Base-by-base conservation (phyloP, 2,329 filamentous ascomycete species). In the Stenocarpella maydis region DNA sequence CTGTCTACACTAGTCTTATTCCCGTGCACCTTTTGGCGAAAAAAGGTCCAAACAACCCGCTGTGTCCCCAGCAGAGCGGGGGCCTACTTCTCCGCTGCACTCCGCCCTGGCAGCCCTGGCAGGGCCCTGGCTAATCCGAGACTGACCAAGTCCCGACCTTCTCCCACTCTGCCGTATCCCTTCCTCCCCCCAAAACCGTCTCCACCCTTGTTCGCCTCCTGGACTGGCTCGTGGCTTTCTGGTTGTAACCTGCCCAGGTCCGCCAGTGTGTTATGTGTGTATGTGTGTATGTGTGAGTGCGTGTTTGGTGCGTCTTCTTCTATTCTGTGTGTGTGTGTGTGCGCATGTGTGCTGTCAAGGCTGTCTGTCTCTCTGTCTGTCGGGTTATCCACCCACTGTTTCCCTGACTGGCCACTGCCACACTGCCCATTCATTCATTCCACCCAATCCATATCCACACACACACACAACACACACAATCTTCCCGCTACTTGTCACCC, bases 91-190 rank as follows among this genome's bases (percentile, higher is more conserved):
- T 55, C 64, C 65, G 37, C 52, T 58, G 52, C 39, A 67, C 41
- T 55, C 64, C 47, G 52, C 43, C n/a, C n/a, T n/a, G n/a, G n/a
- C n/a, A n/a, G 43, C 52, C 31, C 65, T 67, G 53, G 65, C 65
- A 58, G 65, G 53, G 65, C 52, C 54, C 58, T 63, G 58, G 58
- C 58, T 63, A 49, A 63, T 63, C 58, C 58, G 58, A 63, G 58
- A 63, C 58, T 63, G 58, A 49, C 58, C 58, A 63, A 63, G 58
- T 63, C 58, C 58, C 41, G 31, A 34, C 4, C 4, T n/a, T 28
- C 37, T 34, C 52, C 52, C 47, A 37, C 34, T 37, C 34, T n/a
- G n/a, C n/a, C 34, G 12, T 37, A 5, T 12, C 34, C 34, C 31
- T 24, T 54, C 34, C 21, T 6, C 31, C 34, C 31, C 64, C 52